These are phyloP conservation scores for Cladosporium sp. DNA, from an alignment of 2,329 filamentous ascomycete species.

Conservation along the genomic window DNA sequence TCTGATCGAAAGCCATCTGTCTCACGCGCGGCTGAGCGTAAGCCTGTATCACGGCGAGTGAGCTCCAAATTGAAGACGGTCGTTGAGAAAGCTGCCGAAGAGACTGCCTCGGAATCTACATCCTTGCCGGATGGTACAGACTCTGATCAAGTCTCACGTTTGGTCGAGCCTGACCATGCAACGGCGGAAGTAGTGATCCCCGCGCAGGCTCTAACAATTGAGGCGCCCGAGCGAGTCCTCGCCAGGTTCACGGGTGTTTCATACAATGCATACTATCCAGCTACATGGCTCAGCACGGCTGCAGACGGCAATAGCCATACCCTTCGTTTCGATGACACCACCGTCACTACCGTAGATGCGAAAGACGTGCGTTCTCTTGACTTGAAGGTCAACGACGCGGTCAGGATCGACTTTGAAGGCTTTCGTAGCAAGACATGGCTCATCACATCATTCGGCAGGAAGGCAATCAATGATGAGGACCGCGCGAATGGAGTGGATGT, in stretches of 20 bases:
- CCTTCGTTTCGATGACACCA: constrained; percentile 51
- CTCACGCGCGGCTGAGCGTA: not conserved
- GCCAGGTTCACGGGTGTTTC: constrained; percentile 57
- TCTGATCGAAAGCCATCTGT: not conserved
- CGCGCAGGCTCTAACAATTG: not conserved
- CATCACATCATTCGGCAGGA: constrained; percentile 45
- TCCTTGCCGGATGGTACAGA: not conserved
- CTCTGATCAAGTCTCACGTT: not conserved
- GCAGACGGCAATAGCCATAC: constrained; percentile 44
- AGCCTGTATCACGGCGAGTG: not conserved
- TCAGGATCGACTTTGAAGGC: constrained; percentile 48
- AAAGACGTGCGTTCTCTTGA: constrained; percentile 44
- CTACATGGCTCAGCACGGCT: constrained; percentile 55
- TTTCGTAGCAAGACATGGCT: constrained; percentile 49
- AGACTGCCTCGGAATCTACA: not conserved
- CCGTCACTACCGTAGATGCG: constrained; percentile 42
- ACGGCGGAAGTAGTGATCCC: not conserved
- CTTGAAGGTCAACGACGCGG: constrained; percentile 45
- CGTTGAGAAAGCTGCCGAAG: not conserved
- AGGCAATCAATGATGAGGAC: constrained; percentile 32
- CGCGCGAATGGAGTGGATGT: constrained; percentile 42
- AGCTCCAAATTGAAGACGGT: constrained; percentile 11
- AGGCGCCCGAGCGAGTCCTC: constrained; percentile 54
- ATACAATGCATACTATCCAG: constrained; percentile 58
- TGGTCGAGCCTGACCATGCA: not conserved